Conservation (phyloP, 495 filamentous ascomycete genomes). For the Chaetomium fimeti region DNA sequence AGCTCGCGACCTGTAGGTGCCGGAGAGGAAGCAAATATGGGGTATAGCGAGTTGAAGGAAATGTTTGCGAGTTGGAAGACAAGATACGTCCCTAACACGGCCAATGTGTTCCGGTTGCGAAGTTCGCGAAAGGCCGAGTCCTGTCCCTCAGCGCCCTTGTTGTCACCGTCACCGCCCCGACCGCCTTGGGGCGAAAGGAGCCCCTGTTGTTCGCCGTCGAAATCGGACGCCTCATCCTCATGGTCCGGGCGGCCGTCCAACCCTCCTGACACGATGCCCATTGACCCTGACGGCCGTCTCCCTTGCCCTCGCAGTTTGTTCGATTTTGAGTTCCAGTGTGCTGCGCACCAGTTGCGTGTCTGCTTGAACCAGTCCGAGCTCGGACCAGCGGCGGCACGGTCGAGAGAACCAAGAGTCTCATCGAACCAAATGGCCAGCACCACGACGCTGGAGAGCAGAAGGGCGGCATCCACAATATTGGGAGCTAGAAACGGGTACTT, state of each 20-base stretch:
- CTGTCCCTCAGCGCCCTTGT: conserved; percentile 34
- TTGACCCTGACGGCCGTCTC: not conserved
- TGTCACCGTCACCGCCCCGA: conserved; percentile 36
- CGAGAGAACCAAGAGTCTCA: conserved; percentile 61
- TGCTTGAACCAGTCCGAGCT: not conserved
- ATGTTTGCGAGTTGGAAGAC: conserved; percentile 89
- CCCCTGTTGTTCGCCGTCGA: conserved; percentile 34
- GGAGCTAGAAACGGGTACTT: conserved; percentile 79
- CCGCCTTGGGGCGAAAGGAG: conserved; percentile 26
- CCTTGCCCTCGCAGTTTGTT: not conserved
- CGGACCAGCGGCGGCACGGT: not conserved
- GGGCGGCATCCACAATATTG: conserved; percentile 68
- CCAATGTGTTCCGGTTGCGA: conserved; percentile 73
- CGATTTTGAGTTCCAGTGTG: not conserved
- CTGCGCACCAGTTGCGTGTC: not conserved
- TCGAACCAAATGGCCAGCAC: conserved; percentile 75
- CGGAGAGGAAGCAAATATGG: conserved; percentile 76
- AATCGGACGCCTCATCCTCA: not conserved
- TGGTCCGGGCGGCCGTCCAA: not conserved
- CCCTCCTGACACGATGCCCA: too few species aligned
- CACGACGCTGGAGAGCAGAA: conserved; percentile 71
- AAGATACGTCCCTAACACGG: conserved; percentile 76
- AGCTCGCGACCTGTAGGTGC: conserved; percentile 75
- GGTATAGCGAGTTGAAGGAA: conserved; percentile 85
- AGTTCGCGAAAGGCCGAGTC: conserved; percentile 51